phyloP scores from a whole-genome alignment of 2,329 filamentous ascomycete species.

The Fragosphaeria purpurea region DNA sequence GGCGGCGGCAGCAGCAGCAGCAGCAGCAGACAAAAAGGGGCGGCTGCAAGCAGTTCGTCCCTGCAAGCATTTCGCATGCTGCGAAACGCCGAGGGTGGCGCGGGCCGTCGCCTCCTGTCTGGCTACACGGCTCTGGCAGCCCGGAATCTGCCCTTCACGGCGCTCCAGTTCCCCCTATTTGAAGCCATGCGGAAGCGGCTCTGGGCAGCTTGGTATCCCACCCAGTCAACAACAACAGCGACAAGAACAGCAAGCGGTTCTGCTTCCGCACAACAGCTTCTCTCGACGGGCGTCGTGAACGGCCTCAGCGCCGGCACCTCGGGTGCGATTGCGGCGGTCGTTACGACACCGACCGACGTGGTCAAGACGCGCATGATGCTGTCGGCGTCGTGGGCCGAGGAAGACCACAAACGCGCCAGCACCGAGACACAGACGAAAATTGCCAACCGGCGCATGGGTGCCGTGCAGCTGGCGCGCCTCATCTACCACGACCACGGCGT shows the following conservation, averaged over 20 bases:
- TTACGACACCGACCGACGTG: constrained; percentile 86
- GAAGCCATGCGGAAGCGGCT: constrained; percentile 56
- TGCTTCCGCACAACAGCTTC: constrained; percentile 25
- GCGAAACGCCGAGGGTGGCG: constrained; percentile 36
- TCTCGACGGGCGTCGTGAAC: constrained; percentile 62
- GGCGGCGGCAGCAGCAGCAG: neutral
- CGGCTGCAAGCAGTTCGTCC: constrained; percentile 29
- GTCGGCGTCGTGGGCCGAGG: constrained; percentile 34
- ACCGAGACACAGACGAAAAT: constrained; percentile 17
- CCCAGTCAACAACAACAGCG: neutral
- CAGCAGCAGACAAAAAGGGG: neutral
- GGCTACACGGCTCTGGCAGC: constrained; percentile 77
- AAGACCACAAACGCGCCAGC: constrained; percentile 19
- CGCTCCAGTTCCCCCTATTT: constrained; percentile 80
- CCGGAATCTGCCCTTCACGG: constrained; percentile 78
- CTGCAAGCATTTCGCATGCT: constrained; percentile 38
- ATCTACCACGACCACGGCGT: constrained; percentile 59
- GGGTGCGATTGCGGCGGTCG: constrained; percentile 61
- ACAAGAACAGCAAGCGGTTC: neutral
- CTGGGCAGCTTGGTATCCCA: constrained; percentile 23
- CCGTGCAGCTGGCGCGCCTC: constrained; percentile 51
- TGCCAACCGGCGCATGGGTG: constrained; percentile 25
- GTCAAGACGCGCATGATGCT: constrained; percentile 89
- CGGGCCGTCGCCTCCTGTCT: constrained; percentile 48
- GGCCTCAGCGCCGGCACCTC: constrained; percentile 64